phyloP scores from a whole-genome alignment of 2,329 filamentous ascomycete genomes.

The Phaeosphaeria sp. region DNA sequence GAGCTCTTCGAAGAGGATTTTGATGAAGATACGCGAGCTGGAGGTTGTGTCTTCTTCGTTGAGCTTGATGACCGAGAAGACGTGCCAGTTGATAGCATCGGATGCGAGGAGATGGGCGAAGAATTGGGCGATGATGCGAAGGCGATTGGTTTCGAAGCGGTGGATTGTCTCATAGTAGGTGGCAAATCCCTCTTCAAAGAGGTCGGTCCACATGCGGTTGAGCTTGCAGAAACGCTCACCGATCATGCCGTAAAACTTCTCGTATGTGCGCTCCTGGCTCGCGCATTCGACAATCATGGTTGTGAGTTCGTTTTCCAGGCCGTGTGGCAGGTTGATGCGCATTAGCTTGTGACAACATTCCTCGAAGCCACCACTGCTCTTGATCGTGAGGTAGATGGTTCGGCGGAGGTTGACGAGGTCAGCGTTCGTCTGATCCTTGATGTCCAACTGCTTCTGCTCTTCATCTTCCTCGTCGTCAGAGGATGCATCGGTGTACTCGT shows the following conservation, averaged over 20 bases:
- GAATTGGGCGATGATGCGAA: conserved; percentile 93
- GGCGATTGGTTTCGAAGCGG: conserved; percentile 91
- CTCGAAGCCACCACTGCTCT: conserved; percentile 94
- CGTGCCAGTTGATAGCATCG: conserved; percentile 92
- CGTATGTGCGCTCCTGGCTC: conserved; percentile 94
- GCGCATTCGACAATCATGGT: conserved; percentile 98
- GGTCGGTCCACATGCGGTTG: conserved; percentile 90
- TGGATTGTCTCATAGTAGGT: conserved; percentile 98
- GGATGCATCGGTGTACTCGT: conserved; percentile 68
- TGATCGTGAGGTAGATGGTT: conserved; percentile 97
- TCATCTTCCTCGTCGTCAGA: conserved; percentile 76
- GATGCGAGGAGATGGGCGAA: conserved; percentile 90
- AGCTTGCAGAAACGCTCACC: conserved; percentile 95
- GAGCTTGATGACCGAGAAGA: conserved; percentile 81
- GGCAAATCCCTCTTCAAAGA: conserved; percentile 88
- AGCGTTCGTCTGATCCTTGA: conserved; percentile 97
- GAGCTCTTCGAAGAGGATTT: conserved; percentile 94
- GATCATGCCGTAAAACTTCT: conserved; percentile 95
- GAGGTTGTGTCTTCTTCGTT: conserved; percentile 98
- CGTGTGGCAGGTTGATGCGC: conserved; percentile 80
- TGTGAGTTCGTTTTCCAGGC: conserved; percentile 87
- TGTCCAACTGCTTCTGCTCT: conserved; percentile 85
- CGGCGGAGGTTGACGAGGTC: conserved; percentile 91
- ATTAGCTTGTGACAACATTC: conserved; percentile 98
- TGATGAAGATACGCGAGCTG: conserved; percentile 96